phyloP scores from a whole-genome alignment of 2,329 filamentous ascomycete genomes.

The Colletotrichum sp. region DNA sequence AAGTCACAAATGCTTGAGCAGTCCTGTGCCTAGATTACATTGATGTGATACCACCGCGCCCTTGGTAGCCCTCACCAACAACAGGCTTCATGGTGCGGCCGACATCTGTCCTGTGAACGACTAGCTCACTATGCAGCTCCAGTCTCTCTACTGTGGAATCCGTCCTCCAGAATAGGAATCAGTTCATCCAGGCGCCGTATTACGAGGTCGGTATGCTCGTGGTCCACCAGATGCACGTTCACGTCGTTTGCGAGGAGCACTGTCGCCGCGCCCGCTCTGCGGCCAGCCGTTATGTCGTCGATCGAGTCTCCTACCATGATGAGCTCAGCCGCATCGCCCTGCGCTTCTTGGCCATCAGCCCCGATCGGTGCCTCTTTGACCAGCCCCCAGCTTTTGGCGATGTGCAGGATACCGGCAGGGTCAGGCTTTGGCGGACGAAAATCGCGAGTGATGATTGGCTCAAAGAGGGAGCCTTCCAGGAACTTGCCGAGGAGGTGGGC shows the following conservation, averaged over 20 bases:
- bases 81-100: background rate
- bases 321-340: conserved; percentile 49
- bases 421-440: conserved; percentile 86
- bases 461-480: conserved; percentile 70
- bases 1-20: conserved; percentile 12
- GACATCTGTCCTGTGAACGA: background rate
- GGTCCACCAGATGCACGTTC: conserved; percentile 72
- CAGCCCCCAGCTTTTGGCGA: conserved; percentile 78
- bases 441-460: conserved; percentile 83
- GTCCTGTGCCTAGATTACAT: background rate
- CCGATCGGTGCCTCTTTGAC: background rate
- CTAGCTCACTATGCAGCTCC: background rate
- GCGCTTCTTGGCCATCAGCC: conserved; percentile 6
- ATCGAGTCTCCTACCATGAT: conserved; percentile 81
- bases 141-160: conserved; percentile 56
- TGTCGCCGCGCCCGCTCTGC: conserved; percentile 83
- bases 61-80: no score
- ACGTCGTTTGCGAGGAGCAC: conserved; percentile 86
- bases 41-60: background rate
- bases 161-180: conserved; percentile 74
- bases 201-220: conserved; percentile 79
- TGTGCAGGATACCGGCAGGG: conserved; percentile 86
- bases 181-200: conserved; percentile 78
- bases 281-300: conserved; percentile 91
- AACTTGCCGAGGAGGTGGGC: conserved; percentile 77